These are phyloP conservation scores for Lenzites betulinus DNA, from an alignment of 768 basidiomycete genomes.

Conservation along the genomic window DNA sequence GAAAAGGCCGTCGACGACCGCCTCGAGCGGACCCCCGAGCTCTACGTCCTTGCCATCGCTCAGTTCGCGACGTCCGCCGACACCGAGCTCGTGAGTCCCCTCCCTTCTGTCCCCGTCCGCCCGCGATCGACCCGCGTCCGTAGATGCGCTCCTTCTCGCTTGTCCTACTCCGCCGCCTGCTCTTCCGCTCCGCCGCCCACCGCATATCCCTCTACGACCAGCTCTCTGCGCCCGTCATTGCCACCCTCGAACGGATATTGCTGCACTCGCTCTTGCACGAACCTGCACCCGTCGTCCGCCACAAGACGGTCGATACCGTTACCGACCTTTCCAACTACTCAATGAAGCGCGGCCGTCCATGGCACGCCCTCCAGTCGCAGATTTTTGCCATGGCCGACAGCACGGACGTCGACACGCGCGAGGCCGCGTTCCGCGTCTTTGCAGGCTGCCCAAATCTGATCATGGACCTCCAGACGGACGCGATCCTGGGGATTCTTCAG, in stretches of 20 bases:
- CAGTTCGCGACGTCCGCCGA: constrained; percentile 79
- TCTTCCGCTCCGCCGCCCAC: constrained; percentile 57
- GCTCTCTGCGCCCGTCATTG: constrained; percentile 63
- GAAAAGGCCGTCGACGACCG: constrained; percentile 83
- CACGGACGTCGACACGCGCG: constrained; percentile 31
- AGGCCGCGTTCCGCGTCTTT: constrained; percentile 65
- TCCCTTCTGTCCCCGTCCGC: not conserved
- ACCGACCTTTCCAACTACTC: constrained; percentile 75
- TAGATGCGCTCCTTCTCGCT: constrained; percentile 88
- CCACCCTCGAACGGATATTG: constrained; percentile 70
- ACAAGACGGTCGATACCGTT: constrained; percentile 73
- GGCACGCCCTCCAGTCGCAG: constrained; percentile 79
- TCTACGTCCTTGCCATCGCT: constrained; percentile 75
- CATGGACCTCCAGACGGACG: constrained; percentile 73
- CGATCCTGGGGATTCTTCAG: constrained; percentile 65
- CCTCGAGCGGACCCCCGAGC: constrained; percentile 73
- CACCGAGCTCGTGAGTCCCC: constrained; percentile 69
- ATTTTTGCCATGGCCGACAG: constrained; percentile 64
- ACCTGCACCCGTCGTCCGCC: constrained; percentile 55
- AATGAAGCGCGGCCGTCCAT: constrained; percentile 75
- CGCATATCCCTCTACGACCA: constrained; percentile 68
- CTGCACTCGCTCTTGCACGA: constrained; percentile 71
- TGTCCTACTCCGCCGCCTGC: constrained; percentile 75
- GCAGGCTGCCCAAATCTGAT: constrained; percentile 75
- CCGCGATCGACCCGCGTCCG: not conserved